Percentiles rank a stretch among this genome's conserved stretches.
These are phyloP conservation scores for Mortierella sp. DNA, from an alignment of 371 early-diverging fungal genomes.

Conservation along the genomic window DNA sequence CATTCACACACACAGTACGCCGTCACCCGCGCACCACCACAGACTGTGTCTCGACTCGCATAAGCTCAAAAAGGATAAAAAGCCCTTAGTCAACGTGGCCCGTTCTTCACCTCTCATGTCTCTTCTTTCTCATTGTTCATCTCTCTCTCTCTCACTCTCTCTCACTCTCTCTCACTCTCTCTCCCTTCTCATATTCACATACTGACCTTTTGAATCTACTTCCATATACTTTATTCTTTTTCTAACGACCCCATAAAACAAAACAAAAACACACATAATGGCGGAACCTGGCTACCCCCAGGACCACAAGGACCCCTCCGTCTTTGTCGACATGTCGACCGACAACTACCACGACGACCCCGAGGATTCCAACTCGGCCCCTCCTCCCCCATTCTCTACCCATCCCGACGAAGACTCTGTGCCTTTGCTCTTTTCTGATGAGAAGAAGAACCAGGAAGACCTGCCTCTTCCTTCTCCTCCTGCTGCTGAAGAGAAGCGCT, in stretches of 20 bases:
- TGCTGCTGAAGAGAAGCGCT: background rate
- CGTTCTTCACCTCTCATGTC: background rate
- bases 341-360: conserved; percentile 11
- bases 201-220: background rate
- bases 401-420: conserved; percentile 12
- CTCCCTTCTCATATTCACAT: background rate
- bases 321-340: conserved; percentile 34
- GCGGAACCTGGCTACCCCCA: conserved; percentile 37
- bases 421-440: conserved; percentile 19
- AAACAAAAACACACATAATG: conserved; percentile 15
- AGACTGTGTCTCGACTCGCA: background rate
- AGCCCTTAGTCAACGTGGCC: background rate
- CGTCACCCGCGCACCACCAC: background rate
- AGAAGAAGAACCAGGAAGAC: background rate
- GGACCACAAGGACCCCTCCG: conserved; percentile 37
- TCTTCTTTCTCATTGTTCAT: background rate
- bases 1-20: background rate
- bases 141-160: background rate
- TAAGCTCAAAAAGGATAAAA: background rate
- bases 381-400: conserved; percentile 35
- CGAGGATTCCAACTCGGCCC: conserved; percentile 9
- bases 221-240: too few relatives aligned
- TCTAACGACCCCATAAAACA: background rate
- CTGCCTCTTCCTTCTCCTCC: background rate
- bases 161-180: background rate